Evolutionary conservation across 202 grass and related monocot genomes (phyloP), one percentile per base, ranked within the genome.

Genomic region (Digitaria exilis): DNA sequence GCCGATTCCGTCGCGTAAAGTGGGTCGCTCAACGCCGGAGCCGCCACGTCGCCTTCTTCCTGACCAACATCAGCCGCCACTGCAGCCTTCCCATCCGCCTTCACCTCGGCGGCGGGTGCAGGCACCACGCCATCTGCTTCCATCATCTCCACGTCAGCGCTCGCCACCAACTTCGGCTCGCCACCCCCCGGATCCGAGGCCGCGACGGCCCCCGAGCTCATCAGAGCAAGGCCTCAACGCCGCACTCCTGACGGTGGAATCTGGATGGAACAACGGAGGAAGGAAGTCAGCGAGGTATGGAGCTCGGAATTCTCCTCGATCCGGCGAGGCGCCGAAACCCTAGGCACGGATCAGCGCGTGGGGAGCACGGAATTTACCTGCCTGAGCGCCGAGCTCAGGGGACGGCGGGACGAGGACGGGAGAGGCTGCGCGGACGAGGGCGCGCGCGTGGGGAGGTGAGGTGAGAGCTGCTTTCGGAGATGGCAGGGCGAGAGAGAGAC

Each of bases 141-240:
- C 45, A 61, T 22, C 71, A 84, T 68, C 15, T 44, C 31, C 59
- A 82, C 84, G 44, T 94, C 89, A 29, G 81, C 76, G 37, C 77
- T 71, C 17, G 52, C 71, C n/a, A 39, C 52, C 9, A 63, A 81
- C 22, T 61, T 75, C 82, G 91, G 34, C 75, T 78, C 41, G 76
- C 79, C 78, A 59, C 29, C 71, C 52, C 79, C 80, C 29, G 84
- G 83, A 89, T 91, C 88, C 80, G 85, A 72, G 82, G 80, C 84
- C 83, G 73, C 80, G 6, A 86, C 86, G 63, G 83, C 14, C 69
- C 44, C 91, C 80, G 84, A 94, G 71, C 89, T 87, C 92, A 94
- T 94, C 80, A 12, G 73, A 24, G 79, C 73, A 37, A 69, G 25
- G 34, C 15, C 71, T n/a, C 82, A 45, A 25, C 65, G 65, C 28